A percentile compares a stretch with the other conserved stretches of the same genome.
Conservation (phyloP, 2,329 filamentous ascomycete species). For the Alternaria rosae region DNA sequence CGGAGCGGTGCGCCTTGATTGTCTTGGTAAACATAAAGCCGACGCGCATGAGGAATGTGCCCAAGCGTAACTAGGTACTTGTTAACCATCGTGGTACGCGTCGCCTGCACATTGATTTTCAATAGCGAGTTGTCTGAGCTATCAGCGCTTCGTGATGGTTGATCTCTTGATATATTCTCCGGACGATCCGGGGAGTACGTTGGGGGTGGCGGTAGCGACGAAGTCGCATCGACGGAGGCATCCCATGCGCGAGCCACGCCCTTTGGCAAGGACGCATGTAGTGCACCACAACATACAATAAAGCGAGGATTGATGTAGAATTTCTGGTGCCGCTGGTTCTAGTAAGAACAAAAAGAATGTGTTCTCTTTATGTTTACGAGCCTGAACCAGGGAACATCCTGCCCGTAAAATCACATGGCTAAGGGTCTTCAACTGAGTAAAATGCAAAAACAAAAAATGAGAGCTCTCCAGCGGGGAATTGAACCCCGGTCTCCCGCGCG, state of each 20-base stretch:
- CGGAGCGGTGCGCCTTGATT: background rate
- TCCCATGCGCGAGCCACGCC: background rate
- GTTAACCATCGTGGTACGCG: background rate
- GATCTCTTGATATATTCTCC: background rate
- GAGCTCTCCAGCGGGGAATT: slow-evolving; percentile 21
- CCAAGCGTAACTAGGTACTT: too few species aligned
- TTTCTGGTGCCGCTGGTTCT: background rate
- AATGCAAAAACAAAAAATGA: background rate
- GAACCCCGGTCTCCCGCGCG: slow-evolving; percentile 24
- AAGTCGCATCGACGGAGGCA: background rate
- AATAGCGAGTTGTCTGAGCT: accelerated
- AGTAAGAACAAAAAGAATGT: background rate
- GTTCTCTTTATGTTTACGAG: too few species aligned
- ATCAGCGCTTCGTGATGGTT: background rate
- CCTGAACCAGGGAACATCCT: background rate
- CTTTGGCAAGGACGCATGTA: background rate
- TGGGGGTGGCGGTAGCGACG: background rate
- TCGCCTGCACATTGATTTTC: background rate
- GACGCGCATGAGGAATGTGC: background rate
- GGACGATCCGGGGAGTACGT: background rate
- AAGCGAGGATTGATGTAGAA: background rate
- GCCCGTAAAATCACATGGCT: background rate
- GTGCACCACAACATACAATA: background rate
- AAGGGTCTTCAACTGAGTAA: background rate
- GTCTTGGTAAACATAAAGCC: background rate